Percentiles rank a stretch among this genome's conserved stretches.
Conservation (phyloP, 2,329 filamentous ascomycete species). For the Ascochyta lentis region DNA sequence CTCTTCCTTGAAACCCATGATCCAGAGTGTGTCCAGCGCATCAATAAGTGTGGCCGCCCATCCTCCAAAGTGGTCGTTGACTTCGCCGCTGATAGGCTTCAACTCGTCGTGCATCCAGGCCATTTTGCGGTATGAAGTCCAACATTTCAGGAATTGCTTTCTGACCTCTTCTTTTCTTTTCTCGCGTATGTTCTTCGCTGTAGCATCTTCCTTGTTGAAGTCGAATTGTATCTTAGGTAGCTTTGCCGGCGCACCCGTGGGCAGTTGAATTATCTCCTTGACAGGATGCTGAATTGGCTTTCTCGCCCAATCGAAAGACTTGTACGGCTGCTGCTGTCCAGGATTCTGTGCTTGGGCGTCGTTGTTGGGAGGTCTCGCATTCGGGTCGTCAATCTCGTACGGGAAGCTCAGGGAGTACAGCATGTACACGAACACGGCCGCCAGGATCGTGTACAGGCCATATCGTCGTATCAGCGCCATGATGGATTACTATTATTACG, state of each 20-base stretch:
- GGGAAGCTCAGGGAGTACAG: conserved; percentile 48
- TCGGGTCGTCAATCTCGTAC: conserved; percentile 27
- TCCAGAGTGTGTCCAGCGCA: conserved; percentile 56
- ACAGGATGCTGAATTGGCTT: conserved; percentile 52
- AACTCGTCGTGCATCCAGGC: conserved; percentile 60
- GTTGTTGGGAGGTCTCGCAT: conserved; percentile 18
- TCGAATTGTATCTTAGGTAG: conserved; percentile 53
- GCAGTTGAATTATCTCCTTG: conserved; percentile 45
- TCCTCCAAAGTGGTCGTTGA: conserved; percentile 53
- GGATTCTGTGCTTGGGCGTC: conserved; percentile 9
- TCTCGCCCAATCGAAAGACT: conserved; percentile 49
- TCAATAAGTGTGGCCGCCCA: conserved; percentile 58
- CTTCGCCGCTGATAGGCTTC: conserved; percentile 51
- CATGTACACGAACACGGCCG: conserved; percentile 45
- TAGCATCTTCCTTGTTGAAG: conserved; percentile 48
- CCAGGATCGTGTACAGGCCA: conserved; percentile 43
- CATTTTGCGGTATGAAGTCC: conserved; percentile 53
- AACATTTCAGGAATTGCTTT: conserved; percentile 53
- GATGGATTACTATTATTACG: conserved; percentile 21
- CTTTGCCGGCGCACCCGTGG: conserved; percentile 44
- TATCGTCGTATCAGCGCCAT: conserved; percentile 52
- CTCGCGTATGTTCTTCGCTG: conserved; percentile 43
- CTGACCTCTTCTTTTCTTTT: conserved; percentile 48
- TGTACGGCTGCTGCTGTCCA: conserved; percentile 15
- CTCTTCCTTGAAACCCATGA: conserved; percentile 57